A percentile compares a stretch with the other conserved stretches of the same genome.
phyloP scores from a whole-genome alignment of 768 basidiomycete species.

The Rubroboletus pulcherrimus region DNA sequence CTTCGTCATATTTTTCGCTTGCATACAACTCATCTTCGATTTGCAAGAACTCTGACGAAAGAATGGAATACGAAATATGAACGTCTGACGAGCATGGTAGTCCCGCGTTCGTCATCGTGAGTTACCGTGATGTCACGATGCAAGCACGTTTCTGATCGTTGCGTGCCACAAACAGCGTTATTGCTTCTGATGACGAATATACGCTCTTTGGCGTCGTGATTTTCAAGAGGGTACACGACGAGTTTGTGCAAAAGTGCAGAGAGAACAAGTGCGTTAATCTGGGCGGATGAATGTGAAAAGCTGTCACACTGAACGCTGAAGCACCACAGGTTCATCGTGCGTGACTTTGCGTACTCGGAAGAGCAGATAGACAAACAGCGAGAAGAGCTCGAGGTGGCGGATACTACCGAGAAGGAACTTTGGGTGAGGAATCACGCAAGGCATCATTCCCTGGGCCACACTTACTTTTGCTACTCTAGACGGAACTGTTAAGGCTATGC shows the following conservation, averaged over 20 bases:
- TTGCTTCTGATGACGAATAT: conserved; percentile 88
- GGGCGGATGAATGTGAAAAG: not conserved
- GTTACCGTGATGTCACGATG: conserved; percentile 26
- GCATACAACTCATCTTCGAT: conserved; percentile 17
- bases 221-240: conserved; percentile 88
- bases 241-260: conserved; percentile 89
- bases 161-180: conserved; percentile 42
- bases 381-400: conserved; percentile 75
- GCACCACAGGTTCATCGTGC: conserved; percentile 72
- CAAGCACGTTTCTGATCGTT: conserved; percentile 21
- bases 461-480: conserved; percentile 43
- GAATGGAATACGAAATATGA: conserved; percentile 93
- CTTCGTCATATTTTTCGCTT: not conserved
- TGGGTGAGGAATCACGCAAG: conserved; percentile 62
- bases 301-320: conserved; percentile 6
- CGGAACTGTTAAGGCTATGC: conserved; percentile 84
- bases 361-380: conserved; percentile 75
- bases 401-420: conserved; percentile 88
- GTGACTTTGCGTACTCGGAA: conserved; percentile 92
- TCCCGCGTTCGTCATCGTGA: conserved; percentile 87
- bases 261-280: conserved; percentile 76
- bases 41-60: conserved; percentile 65
- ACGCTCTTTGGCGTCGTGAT: conserved; percentile 80
- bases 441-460: not conserved
- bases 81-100: conserved; percentile 81